Base-by-base conservation (phyloP, 192 early-diverging fungal species). In the Entomortierella chlamydospora region DNA sequence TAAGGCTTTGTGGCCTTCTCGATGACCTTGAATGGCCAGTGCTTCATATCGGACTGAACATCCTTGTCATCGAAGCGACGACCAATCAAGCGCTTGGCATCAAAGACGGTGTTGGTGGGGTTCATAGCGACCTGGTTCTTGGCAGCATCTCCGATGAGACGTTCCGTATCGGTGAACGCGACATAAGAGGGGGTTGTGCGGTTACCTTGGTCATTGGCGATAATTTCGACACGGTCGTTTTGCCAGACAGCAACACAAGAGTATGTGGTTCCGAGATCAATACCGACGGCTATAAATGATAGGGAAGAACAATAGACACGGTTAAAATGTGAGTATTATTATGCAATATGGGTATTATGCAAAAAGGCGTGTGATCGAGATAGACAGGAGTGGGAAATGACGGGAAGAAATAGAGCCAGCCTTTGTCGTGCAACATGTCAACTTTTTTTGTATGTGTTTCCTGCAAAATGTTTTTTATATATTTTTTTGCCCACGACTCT, bases 151-250 rank as follows among this genome's bases (percentile, higher is more conserved):
- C 97, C 98, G 81, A 99, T 98, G 69, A 98, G 91, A 87, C 98
- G 98, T 90, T 99, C 97, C 56, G 90, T 76, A 88, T 97, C 97
- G 64, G 95, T 96, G 89, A 99, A 99, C 60, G 86, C 96, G 68
- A 99, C 98, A 83, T 98, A 99, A 62, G 96, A 97, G 41, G 98
- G 97, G 33, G 96, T 99, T 45, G 96, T 99, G 73, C 97, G 95
- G 92, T 98, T 98, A 84, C 97, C 98, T 84, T 99, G 98, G 84
- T 99, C 98, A 87, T 99, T 99, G 87, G 95, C 95, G 81, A 98
- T 96, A 73, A 99, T 96, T 85, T 99, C 95, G 56, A 96, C 95
- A 57, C 90, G 86, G 70, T 91, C 91, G 70, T 90, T 87, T 79
- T 92, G 85, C 88, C 88, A 90, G 31, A 94, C 90, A 78, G 87